A percentile compares a stretch with the other conserved stretches of the same genome.
Evolutionary conservation across 1,284 basidiomycete genomes (phyloP).

Genomic region (Neonothopanus nambi): DNA sequence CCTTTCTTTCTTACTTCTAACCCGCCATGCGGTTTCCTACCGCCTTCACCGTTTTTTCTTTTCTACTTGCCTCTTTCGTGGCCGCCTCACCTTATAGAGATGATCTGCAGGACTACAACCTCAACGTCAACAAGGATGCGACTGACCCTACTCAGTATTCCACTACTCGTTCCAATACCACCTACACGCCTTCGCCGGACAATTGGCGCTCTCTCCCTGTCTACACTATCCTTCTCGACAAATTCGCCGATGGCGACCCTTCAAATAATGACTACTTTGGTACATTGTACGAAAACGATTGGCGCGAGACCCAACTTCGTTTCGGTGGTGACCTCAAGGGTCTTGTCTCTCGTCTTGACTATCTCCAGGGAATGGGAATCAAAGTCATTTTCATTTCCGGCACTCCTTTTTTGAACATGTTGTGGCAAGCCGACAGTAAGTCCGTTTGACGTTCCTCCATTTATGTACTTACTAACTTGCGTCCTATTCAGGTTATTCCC

Average conservation of each 20-base stretch:
- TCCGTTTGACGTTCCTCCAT: conserved; percentile 8
- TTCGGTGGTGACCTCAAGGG: conserved; percentile 86
- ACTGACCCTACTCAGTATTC: conserved; percentile 70
- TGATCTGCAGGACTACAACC: conserved; percentile 79
- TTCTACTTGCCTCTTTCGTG: conserved; percentile 21
- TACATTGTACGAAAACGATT: conserved; percentile 80
- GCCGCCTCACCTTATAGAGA: conserved; percentile 70
- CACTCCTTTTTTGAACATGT: conserved; percentile 90
- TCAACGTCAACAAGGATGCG: conserved; percentile 82
- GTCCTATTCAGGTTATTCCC: conserved; percentile 77
- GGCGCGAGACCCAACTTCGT: conserved; percentile 84
- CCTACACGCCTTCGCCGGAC: conserved; percentile 75
- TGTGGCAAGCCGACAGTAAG: conserved; percentile 93
- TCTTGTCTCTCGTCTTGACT: conserved; percentile 75
- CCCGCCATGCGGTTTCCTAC: conserved; percentile 23
- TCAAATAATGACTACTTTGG: conserved; percentile 87
- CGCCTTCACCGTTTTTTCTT: conserved; percentile 18
- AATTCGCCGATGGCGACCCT: conserved; percentile 90
- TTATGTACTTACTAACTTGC: conserved; percentile 12
- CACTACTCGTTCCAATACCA: conserved; percentile 58
- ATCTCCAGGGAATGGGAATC: conserved; percentile 86
- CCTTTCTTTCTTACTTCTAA: conserved; percentile 4
- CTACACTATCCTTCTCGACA: conserved; percentile 88
- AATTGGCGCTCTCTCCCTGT: conserved; percentile 87
- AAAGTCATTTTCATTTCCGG: conserved; percentile 86